A percentile compares a stretch with the other conserved stretches of the same genome.
phyloP scores from a whole-genome alignment of 495 filamentous ascomycete species.

The Pyrenula aspistea region DNA sequence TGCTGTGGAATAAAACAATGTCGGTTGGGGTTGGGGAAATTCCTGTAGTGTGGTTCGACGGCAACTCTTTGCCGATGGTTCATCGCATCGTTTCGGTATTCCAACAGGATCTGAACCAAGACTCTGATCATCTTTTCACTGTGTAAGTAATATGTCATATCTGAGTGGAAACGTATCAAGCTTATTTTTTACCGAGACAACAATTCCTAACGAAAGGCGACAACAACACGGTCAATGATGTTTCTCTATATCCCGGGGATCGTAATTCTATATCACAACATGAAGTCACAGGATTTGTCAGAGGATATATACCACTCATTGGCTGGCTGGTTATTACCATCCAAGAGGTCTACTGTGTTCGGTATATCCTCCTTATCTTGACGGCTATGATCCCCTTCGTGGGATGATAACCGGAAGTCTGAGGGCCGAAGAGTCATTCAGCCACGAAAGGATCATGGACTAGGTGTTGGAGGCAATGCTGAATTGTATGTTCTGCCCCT shows the following conservation, averaged over 20 bases:
- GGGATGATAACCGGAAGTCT: too few relatives aligned
- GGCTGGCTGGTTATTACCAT: constrained; percentile 6
- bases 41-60: constrained; percentile 19
- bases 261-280: constrained; percentile 7
- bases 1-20: constrained; percentile 13
- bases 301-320: constrained; percentile 12
- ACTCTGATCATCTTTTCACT: not conserved
- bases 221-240: constrained; percentile 15
- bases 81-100: constrained; percentile 15
- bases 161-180: not conserved
- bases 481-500: too few relatives aligned
- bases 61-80: constrained; percentile 21
- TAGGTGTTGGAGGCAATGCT: too few relatives aligned
- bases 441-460: too few relatives aligned
- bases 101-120: not conserved
- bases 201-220: constrained; percentile 17
- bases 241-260: constrained; percentile 11
- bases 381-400: too few relatives aligned
- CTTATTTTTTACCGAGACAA: constrained; percentile 5
- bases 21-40: constrained; percentile 17
- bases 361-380: not conserved
- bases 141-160: not conserved
- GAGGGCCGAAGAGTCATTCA: too few relatives aligned
- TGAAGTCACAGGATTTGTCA: constrained; percentile 14
- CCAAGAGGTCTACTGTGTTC: constrained; percentile 1